Evolutionary conservation across 2,329 filamentous ascomycete genomes (phyloP).

Genomic region (Microcyclosporella mali): DNA sequence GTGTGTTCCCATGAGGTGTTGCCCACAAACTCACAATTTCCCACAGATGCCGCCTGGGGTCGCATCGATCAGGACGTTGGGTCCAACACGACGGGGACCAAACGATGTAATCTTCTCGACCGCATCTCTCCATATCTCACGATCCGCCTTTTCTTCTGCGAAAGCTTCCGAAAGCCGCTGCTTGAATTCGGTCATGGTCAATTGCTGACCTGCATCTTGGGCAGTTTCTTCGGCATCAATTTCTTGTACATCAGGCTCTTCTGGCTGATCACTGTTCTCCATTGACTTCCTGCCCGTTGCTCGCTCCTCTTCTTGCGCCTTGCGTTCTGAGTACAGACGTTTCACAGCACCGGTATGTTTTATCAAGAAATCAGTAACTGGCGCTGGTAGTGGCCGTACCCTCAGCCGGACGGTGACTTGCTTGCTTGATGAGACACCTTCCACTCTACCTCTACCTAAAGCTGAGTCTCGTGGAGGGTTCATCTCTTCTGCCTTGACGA

Average conservation of each 20-base stretch:
- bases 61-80: constrained; percentile 82
- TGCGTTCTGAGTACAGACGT: constrained; percentile 65
- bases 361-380: constrained; percentile 76
- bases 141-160: constrained; percentile 63
- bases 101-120: constrained; percentile 84
- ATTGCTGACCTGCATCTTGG: constrained; percentile 49
- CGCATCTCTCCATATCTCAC: constrained; percentile 69
- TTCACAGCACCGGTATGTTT: constrained; percentile 78
- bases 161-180: constrained; percentile 63
- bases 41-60: constrained; percentile 66
- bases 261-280: constrained; percentile 17
- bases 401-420: constrained; percentile 71
- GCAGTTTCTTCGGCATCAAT: constrained; percentile 45
- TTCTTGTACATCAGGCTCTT: constrained; percentile 34
- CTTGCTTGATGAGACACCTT: constrained; percentile 73
- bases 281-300: constrained; percentile 32
- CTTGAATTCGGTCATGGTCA: constrained; percentile 73
- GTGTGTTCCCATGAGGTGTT: constrained; percentile 25
- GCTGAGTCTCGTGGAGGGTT: constrained; percentile 78
- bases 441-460: constrained; percentile 72
- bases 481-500: constrained; percentile 82
- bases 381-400: constrained; percentile 69
- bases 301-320: constrained; percentile 43
- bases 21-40: constrained; percentile 54
- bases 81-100: constrained; percentile 75